Evolutionary conservation across 495 filamentous ascomycete genomes (phyloP), one percentile per base, ranked within the genome.

Genomic region (Lepidopterella palustris): DNA sequence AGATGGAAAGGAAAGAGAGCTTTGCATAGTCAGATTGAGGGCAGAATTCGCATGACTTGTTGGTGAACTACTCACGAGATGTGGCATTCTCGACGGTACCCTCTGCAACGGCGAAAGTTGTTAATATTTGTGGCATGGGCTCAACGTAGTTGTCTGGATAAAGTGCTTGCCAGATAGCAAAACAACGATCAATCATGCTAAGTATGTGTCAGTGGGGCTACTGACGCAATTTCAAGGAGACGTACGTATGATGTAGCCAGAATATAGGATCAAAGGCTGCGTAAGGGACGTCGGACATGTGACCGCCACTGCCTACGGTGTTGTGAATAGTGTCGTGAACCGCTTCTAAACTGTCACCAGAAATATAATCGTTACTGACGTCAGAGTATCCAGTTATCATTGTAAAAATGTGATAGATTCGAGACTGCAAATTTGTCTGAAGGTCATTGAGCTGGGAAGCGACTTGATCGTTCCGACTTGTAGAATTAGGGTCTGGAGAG

Each of bases 201-300:
- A 81, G 77, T 53, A 57, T 58, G 55, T 58, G 60, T 52, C 57
- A 68, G 61, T 42, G 45, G 25, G 42, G 47, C 45, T 58, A 45
- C 40, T 26, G 2, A 1, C 8, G 21, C 9, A 45, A 21, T 58
- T 4, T 6, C 23, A 5, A 48, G 6, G 49, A 52, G 25, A 57
- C 74, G 62, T 63, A 76, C 72, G 64, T 55, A 60, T 79, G 78
- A 58, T 90, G 87, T 3, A 90, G 72, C 71, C 81, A 87, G 72
- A 91, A 92, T 39, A 87, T 74, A 0, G 88, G 87, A 65, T 90
- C 88, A 61, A 87, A 90, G 15, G 82, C 80, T 4, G 88, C 83
- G 60, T 82, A 87, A 0, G 80, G 79, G 25, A 86, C 76, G 60
- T 78, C 78, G 2, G 76, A 74, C 84, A 90, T 87, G 65, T 89